Base-by-base conservation (phyloP, 257 asterid genomes). In the Perilla frutescens region DNA sequence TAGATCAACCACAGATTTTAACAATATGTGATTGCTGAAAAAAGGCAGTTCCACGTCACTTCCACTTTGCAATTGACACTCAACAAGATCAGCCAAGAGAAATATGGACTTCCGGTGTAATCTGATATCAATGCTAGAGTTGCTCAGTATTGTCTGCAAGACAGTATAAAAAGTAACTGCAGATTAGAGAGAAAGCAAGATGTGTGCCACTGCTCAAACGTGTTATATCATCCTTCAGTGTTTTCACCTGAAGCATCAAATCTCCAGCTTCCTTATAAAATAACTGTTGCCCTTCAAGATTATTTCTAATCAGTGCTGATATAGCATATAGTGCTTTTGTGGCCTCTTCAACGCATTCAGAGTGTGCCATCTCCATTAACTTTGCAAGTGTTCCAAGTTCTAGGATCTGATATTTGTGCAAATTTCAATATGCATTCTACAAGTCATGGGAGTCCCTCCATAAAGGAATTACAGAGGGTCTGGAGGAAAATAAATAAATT, bases 231-330 rank as follows among this genome's bases (percentile, higher is more conserved):
- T 56, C 14, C 20, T 64, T 55, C 73, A 43, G 45, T 72, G 8
- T 72, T 66, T 66, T 82, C 78, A 90, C 98, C 98, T 90, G 90
- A 86, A 92, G 96, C 90, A 92, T 82, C 74, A 70, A 59, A 32
- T 78, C 87, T 68, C 98, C 98, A 77, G 89, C 86, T 76, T 82
- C 89, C 71, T 53, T 68, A 79, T 87, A 90, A 72, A 92, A 92
- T 76, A 80, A 60, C 68, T 79, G 84, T 78, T 84, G 98, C 48
- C 91, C 98, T 53, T 73, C 80, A 14, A 53, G 62, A 66, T 89
- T 88, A 80, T 79, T 88, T 81, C 96, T 84, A 64, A 86, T 84
- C 87, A 92, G 83, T 56, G 98, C 92, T 36, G 98, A 92, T 83
- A 92, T 74, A 66, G 97, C 93, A 80, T 81, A 87, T 44, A 92